Evolutionary conservation across 2,329 filamentous ascomycete species (phyloP).

Genomic region (Xylariaceae sp.): DNA sequence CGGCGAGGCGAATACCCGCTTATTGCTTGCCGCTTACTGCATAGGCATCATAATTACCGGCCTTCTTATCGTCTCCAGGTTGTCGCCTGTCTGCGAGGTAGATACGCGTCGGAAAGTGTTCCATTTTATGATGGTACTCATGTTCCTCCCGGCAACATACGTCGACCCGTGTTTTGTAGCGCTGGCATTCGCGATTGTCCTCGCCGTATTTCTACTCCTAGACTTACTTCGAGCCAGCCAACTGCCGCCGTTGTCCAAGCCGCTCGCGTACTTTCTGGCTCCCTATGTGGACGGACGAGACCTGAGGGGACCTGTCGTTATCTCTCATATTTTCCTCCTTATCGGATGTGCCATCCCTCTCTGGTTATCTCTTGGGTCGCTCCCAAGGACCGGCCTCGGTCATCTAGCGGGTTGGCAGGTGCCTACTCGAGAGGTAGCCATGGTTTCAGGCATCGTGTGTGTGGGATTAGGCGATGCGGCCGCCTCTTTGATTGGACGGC

Average conservation of each 20-base stretch:
- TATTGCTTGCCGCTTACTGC: slow-evolving; percentile 72
- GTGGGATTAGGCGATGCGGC: slow-evolving; percentile 94
- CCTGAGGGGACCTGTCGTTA: slow-evolving; percentile 86
- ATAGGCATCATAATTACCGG: slow-evolving; percentile 62
- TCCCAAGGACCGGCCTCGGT: slow-evolving; percentile 50
- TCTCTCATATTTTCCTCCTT: slow-evolving; percentile 91
- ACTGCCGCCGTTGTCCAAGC: slow-evolving; percentile 80
- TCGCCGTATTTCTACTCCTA: slow-evolving; percentile 80
- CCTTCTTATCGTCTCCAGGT: slow-evolving; percentile 65
- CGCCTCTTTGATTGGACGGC: slow-evolving; percentile 80
- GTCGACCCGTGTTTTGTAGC: slow-evolving; percentile 80
- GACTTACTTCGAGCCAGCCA: slow-evolving; percentile 88
- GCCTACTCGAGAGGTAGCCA: slow-evolving; percentile 67
- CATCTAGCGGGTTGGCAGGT: slow-evolving; percentile 72
- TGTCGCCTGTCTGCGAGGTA: slow-evolving; percentile 77
- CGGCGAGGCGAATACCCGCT: slow-evolving; percentile 75
- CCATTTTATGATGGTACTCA: slow-evolving; percentile 95
- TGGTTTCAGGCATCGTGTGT: slow-evolving; percentile 89
- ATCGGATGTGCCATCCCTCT: slow-evolving; percentile 93
- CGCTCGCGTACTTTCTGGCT: slow-evolving; percentile 78
- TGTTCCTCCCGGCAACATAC: slow-evolving; percentile 84
- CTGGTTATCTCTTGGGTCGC: slow-evolving; percentile 76
- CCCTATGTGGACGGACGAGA: slow-evolving; percentile 95
- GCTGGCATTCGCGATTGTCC: slow-evolving; percentile 70
- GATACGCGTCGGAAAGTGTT: slow-evolving; percentile 96